Conservation (phyloP, 306 rosid genomes). For the Lathyrus aphaca region DNA sequence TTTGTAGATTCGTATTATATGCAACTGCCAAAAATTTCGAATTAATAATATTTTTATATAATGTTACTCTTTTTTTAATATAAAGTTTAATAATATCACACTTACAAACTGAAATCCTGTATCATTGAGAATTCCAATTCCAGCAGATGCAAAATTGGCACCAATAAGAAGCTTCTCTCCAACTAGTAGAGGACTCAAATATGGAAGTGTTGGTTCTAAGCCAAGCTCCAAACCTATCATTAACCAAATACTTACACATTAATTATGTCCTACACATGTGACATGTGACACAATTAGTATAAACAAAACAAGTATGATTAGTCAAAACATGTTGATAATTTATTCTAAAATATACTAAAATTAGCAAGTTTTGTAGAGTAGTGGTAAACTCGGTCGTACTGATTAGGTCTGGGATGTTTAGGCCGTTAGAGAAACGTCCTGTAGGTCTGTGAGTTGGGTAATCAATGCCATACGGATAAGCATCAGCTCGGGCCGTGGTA, state of each 20-base stretch:
- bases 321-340: not conserved
- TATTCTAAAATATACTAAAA: not conserved
- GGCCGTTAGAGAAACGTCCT: conserved; percentile 95
- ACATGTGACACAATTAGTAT: not conserved
- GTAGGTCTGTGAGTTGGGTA: conserved; percentile 70
- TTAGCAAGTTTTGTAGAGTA: not conserved
- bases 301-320: not conserved
- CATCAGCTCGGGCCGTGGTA: conserved; percentile 82
- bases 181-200: conserved; percentile 67
- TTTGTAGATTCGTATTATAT: conserved; percentile 65
- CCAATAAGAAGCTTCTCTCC: conserved; percentile 71
- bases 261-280: not conserved
- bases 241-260: not conserved
- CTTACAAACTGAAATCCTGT: conserved; percentile 88
- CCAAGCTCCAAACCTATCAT: conserved; percentile 71
- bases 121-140: conserved; percentile 89
- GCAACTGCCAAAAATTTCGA: conserved; percentile 48
- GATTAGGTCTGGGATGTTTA: conserved; percentile 80
- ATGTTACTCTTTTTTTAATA: no score
- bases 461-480: conserved; percentile 86
- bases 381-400: conserved; percentile 41
- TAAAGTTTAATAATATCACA: not conserved
- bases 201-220: conserved; percentile 72
- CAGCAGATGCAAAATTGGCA: conserved; percentile 94
- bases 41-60: no score